Evolutionary conservation across 1,284 basidiomycete genomes (phyloP), one percentile per base, ranked within the genome.

Genomic region (Polyporus tsugae): DNA sequence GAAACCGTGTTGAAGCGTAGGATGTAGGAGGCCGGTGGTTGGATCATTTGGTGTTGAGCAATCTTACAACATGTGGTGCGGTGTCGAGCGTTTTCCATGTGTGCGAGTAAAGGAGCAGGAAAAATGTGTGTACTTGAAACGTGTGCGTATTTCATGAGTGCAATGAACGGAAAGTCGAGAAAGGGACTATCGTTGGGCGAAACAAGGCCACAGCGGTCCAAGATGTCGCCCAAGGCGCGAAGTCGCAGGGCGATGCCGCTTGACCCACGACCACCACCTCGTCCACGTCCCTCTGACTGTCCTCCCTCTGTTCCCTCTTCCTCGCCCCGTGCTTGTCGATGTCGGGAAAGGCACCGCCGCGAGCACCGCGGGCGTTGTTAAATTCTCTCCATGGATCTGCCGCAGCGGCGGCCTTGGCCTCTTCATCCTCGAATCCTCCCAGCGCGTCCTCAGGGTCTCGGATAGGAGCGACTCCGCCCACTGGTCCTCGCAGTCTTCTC

Each of bases 321-420:
- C 72, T 67, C 72, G 53, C 66, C 59, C 65, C 53, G 61, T 69
- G 71, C 69, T 70, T 67, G 75, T 70, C 71, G 70, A 81, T 93
- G 91, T 91, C 91, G 78, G 90, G 91, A 75, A 92, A 90, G 82
- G 88, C 86, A 63, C 91, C 91, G 74, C 91, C 91, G 72, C 86
- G 83, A 74, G 91, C 91, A 68, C 91, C 91, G 63, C 82, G 91
- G 70, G 91, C 91, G 57, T 82, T 93, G 70, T 75, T 89, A 66
- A 85, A 83, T 72, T 81, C 84, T 52, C 69, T 85, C 22, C 80
- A 79, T 65, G 75, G 75, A 60, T 72, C 78, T 49, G 65, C 73
- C 65, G 73, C 69, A 61, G 71, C 75, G 41, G n/a, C 65, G 61
- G 61, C 65, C 38, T 53, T 36, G 52, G 69, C 73, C 41, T 72